These are phyloP conservation scores for Oldenlandia corymbosa DNA, from an alignment of 257 asterid genomes.

Conservation along the genomic window DNA sequence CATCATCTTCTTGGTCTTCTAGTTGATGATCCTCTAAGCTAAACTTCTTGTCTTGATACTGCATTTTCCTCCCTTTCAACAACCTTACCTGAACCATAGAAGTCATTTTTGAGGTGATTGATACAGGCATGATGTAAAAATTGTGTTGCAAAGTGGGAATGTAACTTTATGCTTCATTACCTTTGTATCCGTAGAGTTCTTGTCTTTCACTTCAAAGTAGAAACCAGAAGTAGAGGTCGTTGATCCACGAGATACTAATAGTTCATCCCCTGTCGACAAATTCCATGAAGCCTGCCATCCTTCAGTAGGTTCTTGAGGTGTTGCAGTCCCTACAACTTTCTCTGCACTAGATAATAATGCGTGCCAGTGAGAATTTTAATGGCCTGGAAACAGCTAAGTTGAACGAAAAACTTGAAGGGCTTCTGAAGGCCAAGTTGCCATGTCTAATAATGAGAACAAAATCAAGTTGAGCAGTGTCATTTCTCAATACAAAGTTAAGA, in stretches of 20 bases:
- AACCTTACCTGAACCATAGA: slow-evolving; percentile 42
- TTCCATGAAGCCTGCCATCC: slow-evolving; percentile 77
- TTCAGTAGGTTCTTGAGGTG: slow-evolving; percentile 66
- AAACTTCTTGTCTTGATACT: slow-evolving; percentile 43
- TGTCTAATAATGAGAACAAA: neutral
- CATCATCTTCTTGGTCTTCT: neutral
- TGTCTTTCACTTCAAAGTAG: slow-evolving; percentile 37
- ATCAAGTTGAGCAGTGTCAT: neutral
- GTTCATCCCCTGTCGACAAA: slow-evolving; percentile 62
- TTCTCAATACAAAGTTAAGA: neutral
- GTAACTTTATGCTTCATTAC: slow-evolving; percentile 29
- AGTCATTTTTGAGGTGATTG: slow-evolving; percentile 3
- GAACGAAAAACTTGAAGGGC: slow-evolving; percentile 4
- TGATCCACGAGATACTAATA: slow-evolving; percentile 43
- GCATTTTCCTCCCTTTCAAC: slow-evolving; percentile 70
- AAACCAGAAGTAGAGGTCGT: slow-evolving; percentile 32
- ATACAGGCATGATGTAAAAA: neutral
- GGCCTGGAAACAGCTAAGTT: neutral
- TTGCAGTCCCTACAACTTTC: slow-evolving; percentile 84
- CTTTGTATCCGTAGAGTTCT: slow-evolving; percentile 32
- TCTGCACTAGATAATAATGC: slow-evolving; percentile 68
- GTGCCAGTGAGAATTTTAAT: slow-evolving; percentile 21
- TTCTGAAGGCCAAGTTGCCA: neutral
- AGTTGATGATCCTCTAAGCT: slow-evolving; percentile 5
- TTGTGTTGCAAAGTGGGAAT: neutral